These are phyloP conservation scores for Starmerella ratchasimensis DNA, from an alignment of 805 yeast genomes.

Conservation along the genomic window DNA sequence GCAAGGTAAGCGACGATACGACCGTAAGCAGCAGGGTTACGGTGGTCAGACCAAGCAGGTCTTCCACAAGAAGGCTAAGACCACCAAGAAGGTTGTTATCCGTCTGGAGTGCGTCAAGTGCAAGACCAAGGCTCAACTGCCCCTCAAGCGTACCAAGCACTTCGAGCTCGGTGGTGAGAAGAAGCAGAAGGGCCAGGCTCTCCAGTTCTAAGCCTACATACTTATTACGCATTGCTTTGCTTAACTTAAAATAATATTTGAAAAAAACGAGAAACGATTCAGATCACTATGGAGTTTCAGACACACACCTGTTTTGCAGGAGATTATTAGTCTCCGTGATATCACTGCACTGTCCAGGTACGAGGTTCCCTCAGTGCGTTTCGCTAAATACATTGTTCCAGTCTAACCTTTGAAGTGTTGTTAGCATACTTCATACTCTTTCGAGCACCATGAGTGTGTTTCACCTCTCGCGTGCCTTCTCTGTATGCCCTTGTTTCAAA, in stretches of 20 bases:
- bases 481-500: too few relatives aligned
- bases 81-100: conserved; percentile 99
- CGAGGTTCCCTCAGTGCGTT: too few relatives aligned
- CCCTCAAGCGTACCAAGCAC: conserved; percentile 99
- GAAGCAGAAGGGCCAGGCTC: conserved; percentile 99
- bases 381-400: too few relatives aligned
- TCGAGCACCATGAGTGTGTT: too few relatives aligned
- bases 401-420: too few relatives aligned
- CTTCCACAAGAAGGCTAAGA: conserved; percentile 99
- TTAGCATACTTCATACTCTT: too few relatives aligned
- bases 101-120: conserved; percentile 98
- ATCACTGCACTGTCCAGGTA: too few relatives aligned
- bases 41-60: conserved; percentile 99
- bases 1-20: conserved; percentile 99
- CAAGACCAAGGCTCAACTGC: conserved; percentile 96
- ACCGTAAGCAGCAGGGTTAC: conserved; percentile 99
- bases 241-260: background rate
- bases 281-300: too few relatives aligned
- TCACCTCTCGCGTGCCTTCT: too few relatives aligned
- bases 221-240: conserved; percentile 4
- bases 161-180: conserved; percentile 99
- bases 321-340: too few relatives aligned
- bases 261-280: background rate
- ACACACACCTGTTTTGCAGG: too few relatives aligned
- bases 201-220: conserved; percentile 65